These are phyloP conservation scores for Sungouiozyma intestinalis DNA, from an alignment of 805 yeast species.

Conservation along the genomic window DNA sequence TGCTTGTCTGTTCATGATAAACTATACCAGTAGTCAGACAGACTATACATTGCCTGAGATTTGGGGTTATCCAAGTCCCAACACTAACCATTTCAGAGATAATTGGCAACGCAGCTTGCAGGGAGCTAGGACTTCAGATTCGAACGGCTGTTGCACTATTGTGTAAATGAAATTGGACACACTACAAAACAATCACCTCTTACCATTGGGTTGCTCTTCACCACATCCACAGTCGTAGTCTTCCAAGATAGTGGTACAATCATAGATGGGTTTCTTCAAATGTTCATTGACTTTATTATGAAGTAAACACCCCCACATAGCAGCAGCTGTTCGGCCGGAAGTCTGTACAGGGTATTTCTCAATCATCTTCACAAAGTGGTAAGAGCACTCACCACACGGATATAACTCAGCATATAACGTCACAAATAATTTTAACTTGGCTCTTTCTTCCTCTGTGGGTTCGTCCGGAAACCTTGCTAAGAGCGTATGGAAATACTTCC, in stretches of 20 bases:
- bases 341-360: constrained; percentile 77
- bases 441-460: constrained; percentile 55
- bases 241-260: constrained; percentile 75
- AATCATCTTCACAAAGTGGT: constrained; percentile 70
- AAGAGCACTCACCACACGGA: constrained; percentile 96
- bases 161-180: constrained; percentile 20
- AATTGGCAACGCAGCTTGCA: constrained; percentile 6
- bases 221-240: constrained; percentile 97
- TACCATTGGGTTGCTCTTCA: constrained; percentile 29
- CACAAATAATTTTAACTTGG: constrained; percentile 54
- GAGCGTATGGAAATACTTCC: constrained; percentile 88
- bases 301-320: constrained; percentile 91
- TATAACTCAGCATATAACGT: constrained; percentile 79
- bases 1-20: constrained; percentile 40
- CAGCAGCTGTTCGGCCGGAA: constrained; percentile 64
- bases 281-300: constrained; percentile 80
- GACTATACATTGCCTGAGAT: constrained; percentile 33
- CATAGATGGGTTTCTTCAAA: constrained; percentile 61
- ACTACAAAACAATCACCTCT: background rate
- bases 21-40: constrained; percentile 27
- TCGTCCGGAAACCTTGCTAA: constrained; percentile 84
- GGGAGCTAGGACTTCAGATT: background rate
- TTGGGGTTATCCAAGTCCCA: constrained; percentile 32
- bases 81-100: constrained; percentile 31
- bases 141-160: constrained; percentile 28